phyloP scores from a whole-genome alignment of 768 basidiomycete species.

The Boletellus emodensis region DNA sequence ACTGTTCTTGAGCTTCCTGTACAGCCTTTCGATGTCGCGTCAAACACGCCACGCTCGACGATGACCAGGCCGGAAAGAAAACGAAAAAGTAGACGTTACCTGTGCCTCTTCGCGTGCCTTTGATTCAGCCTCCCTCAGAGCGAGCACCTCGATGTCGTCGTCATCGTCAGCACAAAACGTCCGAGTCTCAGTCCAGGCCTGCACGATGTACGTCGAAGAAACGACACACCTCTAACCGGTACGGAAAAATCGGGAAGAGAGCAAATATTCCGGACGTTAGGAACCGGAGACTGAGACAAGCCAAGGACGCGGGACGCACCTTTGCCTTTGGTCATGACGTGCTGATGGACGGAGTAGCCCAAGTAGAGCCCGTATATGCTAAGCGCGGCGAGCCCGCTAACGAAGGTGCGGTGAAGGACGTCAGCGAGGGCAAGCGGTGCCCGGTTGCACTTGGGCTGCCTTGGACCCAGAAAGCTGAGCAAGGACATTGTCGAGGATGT shows the following conservation, averaged over 20 bases:
- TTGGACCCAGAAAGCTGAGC: slow-evolving; percentile 26
- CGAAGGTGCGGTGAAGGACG: slow-evolving; percentile 29
- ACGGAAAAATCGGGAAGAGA: background rate
- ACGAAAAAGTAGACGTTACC: slow-evolving; percentile 5
- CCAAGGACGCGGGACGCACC: slow-evolving; percentile 16
- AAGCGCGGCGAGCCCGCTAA: slow-evolving; percentile 27
- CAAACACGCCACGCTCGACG: background rate
- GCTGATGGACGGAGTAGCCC: slow-evolving; percentile 30
- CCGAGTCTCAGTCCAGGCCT: background rate
- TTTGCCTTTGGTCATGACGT: slow-evolving; percentile 30
- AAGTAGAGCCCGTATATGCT: slow-evolving; percentile 30
- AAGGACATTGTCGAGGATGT: slow-evolving; percentile 19
- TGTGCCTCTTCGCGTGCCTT: slow-evolving; percentile 14
- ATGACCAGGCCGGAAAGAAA: background rate
- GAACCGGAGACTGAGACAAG: background rate
- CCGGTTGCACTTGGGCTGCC: slow-evolving; percentile 21
- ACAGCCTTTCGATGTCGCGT: slow-evolving; percentile 11
- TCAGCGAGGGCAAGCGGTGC: slow-evolving; percentile 25
- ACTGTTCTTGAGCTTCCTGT: slow-evolving; percentile 28
- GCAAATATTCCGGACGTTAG: background rate
- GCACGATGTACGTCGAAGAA: background rate
- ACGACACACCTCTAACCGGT: slow-evolving; percentile 19
- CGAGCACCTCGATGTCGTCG: slow-evolving; percentile 16
- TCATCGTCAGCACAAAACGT: background rate
- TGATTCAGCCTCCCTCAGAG: slow-evolving; percentile 19